Conservation (phyloP, 1,139 yeast species). For the Candida albicans region DNA sequence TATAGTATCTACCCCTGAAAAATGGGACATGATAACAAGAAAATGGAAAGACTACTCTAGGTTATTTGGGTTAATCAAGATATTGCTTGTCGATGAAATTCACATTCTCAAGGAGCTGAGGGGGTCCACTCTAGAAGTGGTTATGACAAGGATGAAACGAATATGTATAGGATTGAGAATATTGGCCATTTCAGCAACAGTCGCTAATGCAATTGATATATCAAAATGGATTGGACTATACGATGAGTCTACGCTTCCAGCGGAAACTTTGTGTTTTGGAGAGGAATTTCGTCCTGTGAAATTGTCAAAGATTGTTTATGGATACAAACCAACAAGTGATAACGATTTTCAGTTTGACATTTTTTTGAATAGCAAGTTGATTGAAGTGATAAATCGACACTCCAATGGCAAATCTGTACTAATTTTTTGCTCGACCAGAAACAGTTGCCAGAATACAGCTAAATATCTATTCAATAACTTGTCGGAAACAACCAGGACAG, state of each 20-base stretch:
- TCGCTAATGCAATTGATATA: slow-evolving; percentile 51
- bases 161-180: slow-evolving; percentile 40
- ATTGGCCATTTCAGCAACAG: slow-evolving; percentile 55
- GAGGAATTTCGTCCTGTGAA: slow-evolving; percentile 48
- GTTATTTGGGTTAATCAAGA: slow-evolving; percentile 36
- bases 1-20: slow-evolving; percentile 57
- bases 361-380: slow-evolving; percentile 36
- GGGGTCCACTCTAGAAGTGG: slow-evolving; percentile 55
- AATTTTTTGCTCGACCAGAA: slow-evolving; percentile 55
- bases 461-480: slow-evolving; percentile 26
- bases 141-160: slow-evolving; percentile 50
- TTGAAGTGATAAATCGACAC: slow-evolving; percentile 35
- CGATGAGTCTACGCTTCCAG: slow-evolving; percentile 17
- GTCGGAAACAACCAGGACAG: not conserved
- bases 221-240: slow-evolving; percentile 42
- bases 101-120: slow-evolving; percentile 48
- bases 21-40: slow-evolving; percentile 55
- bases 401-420: slow-evolving; percentile 43
- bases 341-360: slow-evolving; percentile 49
- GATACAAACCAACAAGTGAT: slow-evolving; percentile 32
- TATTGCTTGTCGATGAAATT: slow-evolving; percentile 52
- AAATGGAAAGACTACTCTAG: slow-evolving; percentile 45
- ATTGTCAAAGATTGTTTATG: slow-evolving; percentile 42
- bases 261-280: slow-evolving; percentile 39
- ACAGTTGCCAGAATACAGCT: slow-evolving; percentile 48